Conservation (phyloP, 441 rosid genomes). For the Breynia disticha region DNA sequence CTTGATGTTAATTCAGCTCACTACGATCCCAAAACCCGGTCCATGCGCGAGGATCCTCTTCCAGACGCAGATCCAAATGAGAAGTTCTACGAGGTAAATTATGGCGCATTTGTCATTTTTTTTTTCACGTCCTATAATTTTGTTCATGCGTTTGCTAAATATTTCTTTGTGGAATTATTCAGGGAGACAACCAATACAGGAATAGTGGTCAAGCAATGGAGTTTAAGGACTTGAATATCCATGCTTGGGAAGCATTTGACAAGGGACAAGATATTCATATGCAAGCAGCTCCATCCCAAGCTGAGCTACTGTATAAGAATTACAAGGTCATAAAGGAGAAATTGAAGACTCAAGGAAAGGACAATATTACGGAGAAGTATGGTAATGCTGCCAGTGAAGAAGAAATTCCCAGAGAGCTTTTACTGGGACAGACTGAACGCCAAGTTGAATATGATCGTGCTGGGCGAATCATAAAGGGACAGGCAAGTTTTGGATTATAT, state of each 20-base stretch:
- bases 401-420: constrained; percentile 61
- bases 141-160: neutral
- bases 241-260: constrained; percentile 83
- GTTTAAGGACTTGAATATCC: constrained; percentile 70
- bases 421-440: constrained; percentile 65
- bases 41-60: constrained; percentile 69
- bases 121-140: no score
- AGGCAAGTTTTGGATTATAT: constrained; percentile 19
- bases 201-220: constrained; percentile 83
- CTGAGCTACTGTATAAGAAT: constrained; percentile 60
- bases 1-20: constrained; percentile 73
- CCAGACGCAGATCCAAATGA: constrained; percentile 66
- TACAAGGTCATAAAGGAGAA: constrained; percentile 60
- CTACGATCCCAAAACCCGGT: constrained; percentile 82
- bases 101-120: neutral
- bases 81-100: constrained; percentile 35
- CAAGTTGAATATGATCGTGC: constrained; percentile 71
- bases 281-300: constrained; percentile 93
- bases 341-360: constrained; percentile 52
- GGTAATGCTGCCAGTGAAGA: constrained; percentile 77
- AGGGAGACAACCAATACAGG: constrained; percentile 86
- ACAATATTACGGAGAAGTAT: constrained; percentile 64
- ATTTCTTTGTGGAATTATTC: constrained; percentile 4
- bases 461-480: constrained; percentile 49
- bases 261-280: constrained; percentile 89